Percentiles rank a stretch among this genome's conserved stretches.
These are phyloP conservation scores for Takakia lepidozioides DNA, from an alignment of 225 moss, liverwort and hornwort species.

Conservation along the genomic window DNA sequence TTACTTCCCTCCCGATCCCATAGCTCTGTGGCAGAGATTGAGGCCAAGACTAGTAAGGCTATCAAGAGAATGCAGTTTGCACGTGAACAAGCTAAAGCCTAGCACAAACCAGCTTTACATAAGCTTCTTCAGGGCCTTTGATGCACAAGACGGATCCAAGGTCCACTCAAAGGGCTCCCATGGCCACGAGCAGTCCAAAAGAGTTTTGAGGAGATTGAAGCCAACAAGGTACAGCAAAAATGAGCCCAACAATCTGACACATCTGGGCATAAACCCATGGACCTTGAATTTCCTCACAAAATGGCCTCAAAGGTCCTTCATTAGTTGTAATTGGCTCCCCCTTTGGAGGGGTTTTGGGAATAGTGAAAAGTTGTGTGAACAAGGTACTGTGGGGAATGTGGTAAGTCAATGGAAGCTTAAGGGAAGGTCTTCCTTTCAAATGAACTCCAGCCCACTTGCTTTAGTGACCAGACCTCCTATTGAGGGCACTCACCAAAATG, in stretches of 20 bases:
- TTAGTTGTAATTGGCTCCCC: constrained; percentile 17
- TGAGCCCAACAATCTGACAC: constrained; percentile 38
- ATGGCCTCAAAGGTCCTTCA: constrained; percentile 42
- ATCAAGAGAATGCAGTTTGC: too few species aligned
- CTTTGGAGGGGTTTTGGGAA: too few species aligned
- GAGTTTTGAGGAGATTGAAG: constrained; percentile 37
- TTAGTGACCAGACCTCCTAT: too few species aligned
- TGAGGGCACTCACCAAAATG: too few species aligned
- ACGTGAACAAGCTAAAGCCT: background rate
- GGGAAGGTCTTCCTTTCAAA: too few species aligned
- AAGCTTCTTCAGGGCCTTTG: constrained; percentile 80
- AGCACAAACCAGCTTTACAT: background rate
- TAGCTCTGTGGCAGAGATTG: too few species aligned
- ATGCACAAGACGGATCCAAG: constrained; percentile 66
- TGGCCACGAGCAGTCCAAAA: constrained; percentile 64
- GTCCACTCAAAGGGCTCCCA: constrained; percentile 57
- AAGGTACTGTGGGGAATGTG: too few species aligned
- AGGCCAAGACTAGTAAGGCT: too few species aligned
- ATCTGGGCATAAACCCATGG: constrained; percentile 44
- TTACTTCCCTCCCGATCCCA: too few species aligned
- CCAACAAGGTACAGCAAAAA: constrained; percentile 30
- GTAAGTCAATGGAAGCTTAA: too few species aligned
- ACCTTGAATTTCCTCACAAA: constrained; percentile 27
- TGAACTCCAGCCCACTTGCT: too few species aligned
- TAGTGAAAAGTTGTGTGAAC: too few species aligned